Percentiles rank a stretch among this genome's conserved stretches.
Conservation (phyloP, 1,284 basidiomycete species). For the Porogramme epimiltina region DNA sequence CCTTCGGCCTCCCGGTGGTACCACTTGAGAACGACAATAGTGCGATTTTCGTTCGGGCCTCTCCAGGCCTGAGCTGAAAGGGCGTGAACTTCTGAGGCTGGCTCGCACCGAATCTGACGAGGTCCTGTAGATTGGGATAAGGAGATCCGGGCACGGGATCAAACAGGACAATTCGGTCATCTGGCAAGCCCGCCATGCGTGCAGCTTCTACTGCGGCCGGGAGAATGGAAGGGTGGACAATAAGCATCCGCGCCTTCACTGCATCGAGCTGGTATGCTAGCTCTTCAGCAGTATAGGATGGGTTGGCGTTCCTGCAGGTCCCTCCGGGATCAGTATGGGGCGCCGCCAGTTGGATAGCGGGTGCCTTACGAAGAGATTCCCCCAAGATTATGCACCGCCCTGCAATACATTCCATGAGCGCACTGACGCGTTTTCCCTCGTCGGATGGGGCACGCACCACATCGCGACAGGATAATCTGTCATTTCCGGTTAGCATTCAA, state of each 20-base stretch:
- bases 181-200: conserved; percentile 45
- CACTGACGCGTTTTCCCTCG: too few species aligned
- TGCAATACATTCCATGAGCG: not conserved
- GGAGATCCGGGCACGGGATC: conserved; percentile 26
- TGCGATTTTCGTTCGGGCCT: conserved; percentile 62
- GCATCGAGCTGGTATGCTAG: conserved; percentile 52
- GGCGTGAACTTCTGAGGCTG: not conserved
- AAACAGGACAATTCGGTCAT: conserved; percentile 54
- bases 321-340: not conserved
- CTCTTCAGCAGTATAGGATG: conserved; percentile 8
- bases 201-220: conserved; percentile 51
- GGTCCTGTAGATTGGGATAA: conserved; percentile 20
- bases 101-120: conserved; percentile 49
- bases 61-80: conserved; percentile 49
- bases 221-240: conserved; percentile 53
- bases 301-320: conserved; percentile 6
- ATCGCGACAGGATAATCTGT: conserved; percentile 68
- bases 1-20: conserved; percentile 83
- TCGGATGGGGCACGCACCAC: conserved; percentile 38
- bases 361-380: conserved; percentile 59
- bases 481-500: not conserved
- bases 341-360: too few species aligned
- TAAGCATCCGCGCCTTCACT: conserved; percentile 52
- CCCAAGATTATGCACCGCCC: conserved; percentile 69
- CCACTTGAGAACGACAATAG: conserved; percentile 78